phyloP scores from a whole-genome alignment of 2,329 filamentous ascomycete species.

The Lasiodiplodia hormozganensis region DNA sequence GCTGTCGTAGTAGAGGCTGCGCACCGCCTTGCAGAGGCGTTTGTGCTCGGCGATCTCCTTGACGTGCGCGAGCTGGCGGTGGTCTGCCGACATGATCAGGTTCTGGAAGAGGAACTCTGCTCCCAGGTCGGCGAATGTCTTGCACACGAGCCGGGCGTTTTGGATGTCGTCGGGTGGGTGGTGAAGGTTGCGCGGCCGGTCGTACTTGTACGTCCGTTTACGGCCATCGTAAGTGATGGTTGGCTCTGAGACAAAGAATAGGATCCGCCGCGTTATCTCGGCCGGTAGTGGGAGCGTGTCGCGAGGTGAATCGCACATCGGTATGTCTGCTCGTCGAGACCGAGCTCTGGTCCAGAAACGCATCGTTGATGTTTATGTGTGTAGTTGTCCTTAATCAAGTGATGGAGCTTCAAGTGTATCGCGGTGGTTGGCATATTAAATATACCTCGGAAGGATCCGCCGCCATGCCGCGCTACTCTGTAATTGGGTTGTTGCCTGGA shows the following conservation, averaged over 20 bases:
- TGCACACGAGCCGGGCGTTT: conserved; percentile 21
- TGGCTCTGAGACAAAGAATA: conserved; percentile 3
- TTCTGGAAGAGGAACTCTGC: conserved; percentile 2
- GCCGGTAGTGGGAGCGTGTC: conserved; percentile 1
- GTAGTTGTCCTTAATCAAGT: not conserved
- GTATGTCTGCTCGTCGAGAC: not conserved
- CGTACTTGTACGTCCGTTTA: not conserved
- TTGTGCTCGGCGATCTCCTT: not conserved
- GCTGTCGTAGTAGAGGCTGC: conserved; percentile 17
- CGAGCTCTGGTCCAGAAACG: not conserved
- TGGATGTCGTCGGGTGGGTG: not conserved
- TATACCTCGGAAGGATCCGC: not conserved
- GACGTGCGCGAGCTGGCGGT: not conserved
- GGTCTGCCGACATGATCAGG: not conserved
- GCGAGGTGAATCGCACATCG: not conserved
- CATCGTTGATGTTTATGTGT: not conserved
- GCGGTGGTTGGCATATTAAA: not conserved
- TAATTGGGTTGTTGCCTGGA: conserved; percentile 18
- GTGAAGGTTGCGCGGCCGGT: not conserved
- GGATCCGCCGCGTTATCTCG: conserved; percentile 4
- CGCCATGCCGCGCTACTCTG: not conserved
- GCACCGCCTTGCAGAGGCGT: conserved; percentile 7
- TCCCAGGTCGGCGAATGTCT: conserved; percentile 3
- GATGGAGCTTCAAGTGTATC: not conserved
- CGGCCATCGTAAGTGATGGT: not conserved